Conservation (phyloP, 2,329 filamentous ascomycete genomes). For the Penicillium sp. region DNA sequence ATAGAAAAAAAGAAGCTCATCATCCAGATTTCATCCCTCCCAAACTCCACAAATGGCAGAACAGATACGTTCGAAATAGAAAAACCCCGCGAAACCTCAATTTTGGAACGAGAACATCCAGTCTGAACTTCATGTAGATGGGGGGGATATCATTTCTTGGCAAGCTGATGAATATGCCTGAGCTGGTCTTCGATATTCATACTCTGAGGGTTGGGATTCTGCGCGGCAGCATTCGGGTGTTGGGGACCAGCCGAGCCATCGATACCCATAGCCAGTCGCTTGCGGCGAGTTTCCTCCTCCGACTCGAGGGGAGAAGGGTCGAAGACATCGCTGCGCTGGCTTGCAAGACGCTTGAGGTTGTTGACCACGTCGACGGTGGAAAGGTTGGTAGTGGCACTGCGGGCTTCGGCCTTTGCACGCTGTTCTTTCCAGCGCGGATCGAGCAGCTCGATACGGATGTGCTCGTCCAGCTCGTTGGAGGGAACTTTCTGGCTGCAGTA, state of each 20-base stretch:
- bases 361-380: constrained; percentile 85
- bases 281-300: constrained; percentile 72
- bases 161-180: constrained; percentile 63
- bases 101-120: neutral
- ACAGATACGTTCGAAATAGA: neutral
- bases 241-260: constrained; percentile 30
- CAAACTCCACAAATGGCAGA: constrained; percentile 9
- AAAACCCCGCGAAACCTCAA: neutral
- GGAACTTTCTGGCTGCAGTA: constrained; percentile 92
- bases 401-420: constrained; percentile 80
- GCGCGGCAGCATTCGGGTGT: constrained; percentile 32
- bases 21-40: constrained; percentile 6
- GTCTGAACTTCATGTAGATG: neutral
- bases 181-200: constrained; percentile 88
- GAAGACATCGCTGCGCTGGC: constrained; percentile 83
- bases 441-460: constrained; percentile 91
- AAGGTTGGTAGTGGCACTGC: constrained; percentile 81
- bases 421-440: constrained; percentile 97
- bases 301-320: constrained; percentile 63
- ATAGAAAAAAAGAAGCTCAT: constrained; percentile 5
- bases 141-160: constrained; percentile 32
- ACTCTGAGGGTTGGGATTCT: constrained; percentile 32
- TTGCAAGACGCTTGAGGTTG: constrained; percentile 92
- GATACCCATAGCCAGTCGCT: constrained; percentile 63
- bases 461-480: constrained; percentile 80